Evolutionary conservation across 2,329 filamentous ascomycete species (phyloP), one percentile per base, ranked within the genome.

Genomic region (Fusarium sp.): DNA sequence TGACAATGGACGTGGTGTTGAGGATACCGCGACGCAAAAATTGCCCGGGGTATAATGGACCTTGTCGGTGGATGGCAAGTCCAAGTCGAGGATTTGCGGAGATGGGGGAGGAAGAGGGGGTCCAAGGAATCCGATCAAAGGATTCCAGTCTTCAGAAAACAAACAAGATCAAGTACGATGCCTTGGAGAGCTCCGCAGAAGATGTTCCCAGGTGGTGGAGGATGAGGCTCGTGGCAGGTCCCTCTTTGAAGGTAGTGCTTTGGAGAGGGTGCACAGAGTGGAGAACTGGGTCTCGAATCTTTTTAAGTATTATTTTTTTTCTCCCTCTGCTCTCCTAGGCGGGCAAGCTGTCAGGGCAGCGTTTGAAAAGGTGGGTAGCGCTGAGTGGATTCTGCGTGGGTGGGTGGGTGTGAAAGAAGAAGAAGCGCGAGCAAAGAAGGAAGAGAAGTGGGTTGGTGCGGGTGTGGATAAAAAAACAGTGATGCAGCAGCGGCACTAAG

Each of bases 221-320:
- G 74, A 75, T 77, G 76, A 76, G 73, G 76, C 74, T 76, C 72
- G 72, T 73, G 70, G 70, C 68, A 75, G 72, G 74, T 73, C 70
- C 75, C 75, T 75, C 75, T 72, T 75, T 52, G 61, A 75, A 78
- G 71, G 70, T 73, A 75, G 75, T 79, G 77, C 75, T 78, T 76
- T 76, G 77, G 77, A 77, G 76, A 79, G 77, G 76, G 75, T 77
- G 77, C 70, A 62, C 61, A 73, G 74, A 76, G 78, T 80, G 79
- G 79, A 77, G 78, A 79, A 78, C 71, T 74, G 77, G 76, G 73
- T 76, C 77, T 76, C 69, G 73, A 73, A 74, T 72, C 74, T 78
- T 78, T 77, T 77, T 77, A 76, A 60, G 57, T 60, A 60, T 61
- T 48, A 61, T 48, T 76, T 75, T 73, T 75, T 70, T 63, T 56